Conservation (phyloP, 768 basidiomycete genomes). For the Strobilomyces echinocephalus region DNA sequence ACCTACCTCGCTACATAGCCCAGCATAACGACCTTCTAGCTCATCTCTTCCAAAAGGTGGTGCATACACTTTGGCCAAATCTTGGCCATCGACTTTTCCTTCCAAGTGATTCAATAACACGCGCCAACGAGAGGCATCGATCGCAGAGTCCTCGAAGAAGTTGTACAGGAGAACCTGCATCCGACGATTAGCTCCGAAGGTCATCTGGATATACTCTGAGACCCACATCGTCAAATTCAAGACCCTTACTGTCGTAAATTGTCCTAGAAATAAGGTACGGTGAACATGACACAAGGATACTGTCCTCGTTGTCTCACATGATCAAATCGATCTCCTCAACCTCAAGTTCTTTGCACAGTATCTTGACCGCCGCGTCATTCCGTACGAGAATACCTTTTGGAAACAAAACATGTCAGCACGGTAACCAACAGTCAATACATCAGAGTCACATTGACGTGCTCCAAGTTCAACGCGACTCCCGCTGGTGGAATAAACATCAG, state of each 20-base stretch:
- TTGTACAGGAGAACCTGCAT: slow-evolving; percentile 66
- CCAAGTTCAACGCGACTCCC: slow-evolving; percentile 54
- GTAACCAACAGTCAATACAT: background rate
- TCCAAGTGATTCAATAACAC: slow-evolving; percentile 45
- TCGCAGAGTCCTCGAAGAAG: slow-evolving; percentile 63
- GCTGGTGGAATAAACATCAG: slow-evolving; percentile 27
- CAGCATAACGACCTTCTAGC: slow-evolving; percentile 40
- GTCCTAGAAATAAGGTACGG: slow-evolving; percentile 18
- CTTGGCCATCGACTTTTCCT: slow-evolving; percentile 12
- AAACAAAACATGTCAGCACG: background rate
- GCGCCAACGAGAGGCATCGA: slow-evolving; percentile 53
- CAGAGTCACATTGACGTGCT: slow-evolving; percentile 55
- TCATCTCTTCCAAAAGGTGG: slow-evolving; percentile 44
- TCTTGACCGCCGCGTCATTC: slow-evolving; percentile 46
- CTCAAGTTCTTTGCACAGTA: slow-evolving; percentile 48
- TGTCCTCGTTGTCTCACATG: slow-evolving; percentile 37
- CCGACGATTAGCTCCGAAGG: background rate
- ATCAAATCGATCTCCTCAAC: slow-evolving; percentile 58
- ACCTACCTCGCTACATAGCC: slow-evolving; percentile 55
- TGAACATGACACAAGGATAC: background rate
- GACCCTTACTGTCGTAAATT: slow-evolving; percentile 32
- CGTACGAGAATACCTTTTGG: slow-evolving; percentile 64
- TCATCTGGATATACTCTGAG: background rate
- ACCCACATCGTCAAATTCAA: slow-evolving; percentile 23
- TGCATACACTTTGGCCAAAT: slow-evolving; percentile 22